Evolutionary conservation across 2,329 filamentous ascomycete genomes (phyloP), one percentile per base, ranked within the genome.

Genomic region (Penicillium sp.): DNA sequence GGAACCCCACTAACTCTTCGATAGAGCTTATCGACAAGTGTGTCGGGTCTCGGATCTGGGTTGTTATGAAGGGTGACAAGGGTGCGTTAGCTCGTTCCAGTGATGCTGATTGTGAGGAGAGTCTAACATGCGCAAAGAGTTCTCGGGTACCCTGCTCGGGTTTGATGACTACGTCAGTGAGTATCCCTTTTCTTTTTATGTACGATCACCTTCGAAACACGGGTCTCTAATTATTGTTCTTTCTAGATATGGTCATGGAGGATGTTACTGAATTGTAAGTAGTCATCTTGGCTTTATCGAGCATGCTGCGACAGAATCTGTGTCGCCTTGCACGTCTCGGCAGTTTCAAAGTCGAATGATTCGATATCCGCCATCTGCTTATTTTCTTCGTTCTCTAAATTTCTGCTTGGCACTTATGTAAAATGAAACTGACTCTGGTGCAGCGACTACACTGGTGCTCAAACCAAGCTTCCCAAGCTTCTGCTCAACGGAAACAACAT

Each of bases 81-180:
- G 95, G 95, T 96, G 78, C 35, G 74, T 59, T 41, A 29, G 29
- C 1, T 39, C 8, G n/a, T 1, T 14, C 31, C 3, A 35, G 22
- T 31, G 16, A 11, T 10, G 9, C 19, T 19, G 16, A 3, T 45
- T n/a, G n/a, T 26, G 5, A 19, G 10, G 51, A 39, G 16, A 24
- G 24, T 21, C 58, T 70, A 51, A 70, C 47, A 16, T 29, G 44
- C 31, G 29, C 56, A 45, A 73, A 98, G 95, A 99, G 77, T 99
- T 99, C 79, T 91, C 90, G 66, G 95, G 95, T 53, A 97, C 91
- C 8, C 83, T 99, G 26, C 85, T 96, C 54, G 95, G 95, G 3
- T 99, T 99, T 70, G 95, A 99, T 74, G 95, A 99, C 84, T 99
- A 98, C 80, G 95, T 99, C 84, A 99, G 93, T 97, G 84, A 81